Base-by-base conservation (phyloP, 345 rosid species). In the Nephelium lappaceum region DNA sequence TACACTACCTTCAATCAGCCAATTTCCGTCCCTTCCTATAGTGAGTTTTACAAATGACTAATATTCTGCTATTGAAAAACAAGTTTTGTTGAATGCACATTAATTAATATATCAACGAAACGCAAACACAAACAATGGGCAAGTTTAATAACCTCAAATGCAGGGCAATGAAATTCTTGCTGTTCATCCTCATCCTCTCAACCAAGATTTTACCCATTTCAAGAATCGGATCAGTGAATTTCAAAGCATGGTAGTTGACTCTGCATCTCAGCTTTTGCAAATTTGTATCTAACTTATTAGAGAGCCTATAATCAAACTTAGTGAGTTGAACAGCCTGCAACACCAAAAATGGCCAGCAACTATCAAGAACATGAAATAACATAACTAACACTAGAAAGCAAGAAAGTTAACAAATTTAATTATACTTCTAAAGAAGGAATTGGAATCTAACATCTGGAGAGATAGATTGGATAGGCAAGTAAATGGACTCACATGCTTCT, bases 191-290 rank as follows among this genome's bases (percentile, higher is more conserved):
- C 99, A 91, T 93, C 80, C 95, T 91, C 66, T 87, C 83, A 65
- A 89, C 91, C 85, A 93, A 79, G 38, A 67, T 64, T 86, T 85
- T 85, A 11, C 99, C 97, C 89, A 92, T 87, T 77, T 79, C 83
- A 76, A 70, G 86, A 81, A 95, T 90, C 31, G 91, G 78, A 74
- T 87, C 84, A 5, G 97, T 89, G 79, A 92, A 95, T 69, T 86
- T 90, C 61, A 95, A 71, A 60, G 97, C 91, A 77, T 95, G 98
- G 85, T 92, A 95, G 82, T 93, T 95, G 57, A 88, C 98, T 85
- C 97, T 93, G 60, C 99, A 95, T 78, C 99, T 92, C 63, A 95
- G 89, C 86, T 91, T 95, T 84, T 95, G 99, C 43, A 95, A 89
- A 77, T 90, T 91, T 58, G 84, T 64, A 66, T 83, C 91, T 73